Percentiles rank a stretch among this genome's conserved stretches.
These are phyloP conservation scores for Eimeria brunetti DNA, from an alignment of 169 alveolate species.

Conservation along the genomic window DNA sequence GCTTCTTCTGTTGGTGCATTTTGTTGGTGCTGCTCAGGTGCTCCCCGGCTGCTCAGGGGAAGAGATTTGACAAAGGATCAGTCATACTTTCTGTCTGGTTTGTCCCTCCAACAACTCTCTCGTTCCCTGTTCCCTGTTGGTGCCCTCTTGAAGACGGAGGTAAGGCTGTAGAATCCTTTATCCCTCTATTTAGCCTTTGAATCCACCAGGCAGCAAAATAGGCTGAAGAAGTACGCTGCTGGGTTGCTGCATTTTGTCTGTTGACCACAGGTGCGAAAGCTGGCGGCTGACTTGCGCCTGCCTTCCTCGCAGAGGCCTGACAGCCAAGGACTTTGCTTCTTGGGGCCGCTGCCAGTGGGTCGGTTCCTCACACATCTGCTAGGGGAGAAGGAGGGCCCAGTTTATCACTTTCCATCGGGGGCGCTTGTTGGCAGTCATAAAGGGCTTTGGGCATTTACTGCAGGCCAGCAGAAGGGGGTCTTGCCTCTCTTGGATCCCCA, in stretches of 20 bases:
- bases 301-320: constrained; percentile 85
- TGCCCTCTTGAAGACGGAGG: constrained; percentile 81
- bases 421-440: constrained; percentile 84
- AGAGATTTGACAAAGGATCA: constrained; percentile 84
- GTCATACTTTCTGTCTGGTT: constrained; percentile 86
- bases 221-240: not conserved
- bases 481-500: constrained; percentile 79
- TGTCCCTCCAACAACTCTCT: constrained; percentile 81
- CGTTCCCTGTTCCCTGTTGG: constrained; percentile 85
- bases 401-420: constrained; percentile 82
- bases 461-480: constrained; percentile 87
- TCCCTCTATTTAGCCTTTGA: not conserved
- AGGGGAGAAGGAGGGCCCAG: constrained; percentile 85
- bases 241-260: not conserved
- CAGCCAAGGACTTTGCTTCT: constrained; percentile 87
- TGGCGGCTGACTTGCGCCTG: constrained; percentile 81
- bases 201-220: not conserved
- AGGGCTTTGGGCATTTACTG: constrained; percentile 86
- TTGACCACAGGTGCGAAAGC: constrained; percentile 82
- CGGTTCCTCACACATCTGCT: constrained; percentile 78
- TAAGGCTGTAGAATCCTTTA: constrained; percentile 15
- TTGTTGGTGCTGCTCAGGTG: constrained; percentile 35
- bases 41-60: constrained; percentile 61
- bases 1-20: not conserved
- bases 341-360: constrained; percentile 83